Evolutionary conservation across 2,329 filamentous ascomycete species (phyloP), one percentile per base, ranked within the genome.

Genomic region (Alternaria dauci): DNA sequence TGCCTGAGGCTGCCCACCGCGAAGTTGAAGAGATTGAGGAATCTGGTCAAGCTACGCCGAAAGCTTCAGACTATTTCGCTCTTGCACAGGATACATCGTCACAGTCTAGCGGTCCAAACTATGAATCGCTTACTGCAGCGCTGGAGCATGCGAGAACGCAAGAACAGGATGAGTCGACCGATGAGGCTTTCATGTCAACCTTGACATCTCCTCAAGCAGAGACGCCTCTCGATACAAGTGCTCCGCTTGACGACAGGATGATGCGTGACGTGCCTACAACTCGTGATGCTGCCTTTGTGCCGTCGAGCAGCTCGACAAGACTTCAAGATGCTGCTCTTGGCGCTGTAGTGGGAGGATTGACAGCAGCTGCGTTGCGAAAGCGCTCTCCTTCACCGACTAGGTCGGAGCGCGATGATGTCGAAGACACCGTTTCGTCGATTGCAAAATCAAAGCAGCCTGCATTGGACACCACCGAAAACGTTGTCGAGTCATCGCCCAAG

Each of bases 11-110:
- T 50, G 58, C 52, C 8, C 58, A 76, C 20, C 66, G 71, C 2
- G 73, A 78, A 4, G 71, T 66, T 8, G 62, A 69, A 20, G 85
- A 88, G 51, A 72, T 85, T 28, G 79, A 88, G 8, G 89, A 83
- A 44, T 91, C 89, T 6, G 82, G 88, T 65, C 87, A 92, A 71
- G 84, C 85, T 0, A 93, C 91, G 1, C 91, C 91, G 1, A 91
- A 87, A 62, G 89, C 89, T 5, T 83, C 82, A 18, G 76, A 81
- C 9, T 85, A 84, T 52, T 74, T 79, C 14, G 57, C 77, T 46
- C 70, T 63, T 39, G 46, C 51, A 7, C 57, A 54, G 32, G 16
- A 42, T 23, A 41, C 41, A 5, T 42, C 48, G 6, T 59, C 61
- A 11, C 18, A 59, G 5, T 53, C 60, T 55, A 50, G 47, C 18